A percentile compares a stretch with the other conserved stretches of the same genome.
Evolutionary conservation across 2,329 filamentous ascomycete species (phyloP).

Genomic region (Pseudocercospora fuligena): DNA sequence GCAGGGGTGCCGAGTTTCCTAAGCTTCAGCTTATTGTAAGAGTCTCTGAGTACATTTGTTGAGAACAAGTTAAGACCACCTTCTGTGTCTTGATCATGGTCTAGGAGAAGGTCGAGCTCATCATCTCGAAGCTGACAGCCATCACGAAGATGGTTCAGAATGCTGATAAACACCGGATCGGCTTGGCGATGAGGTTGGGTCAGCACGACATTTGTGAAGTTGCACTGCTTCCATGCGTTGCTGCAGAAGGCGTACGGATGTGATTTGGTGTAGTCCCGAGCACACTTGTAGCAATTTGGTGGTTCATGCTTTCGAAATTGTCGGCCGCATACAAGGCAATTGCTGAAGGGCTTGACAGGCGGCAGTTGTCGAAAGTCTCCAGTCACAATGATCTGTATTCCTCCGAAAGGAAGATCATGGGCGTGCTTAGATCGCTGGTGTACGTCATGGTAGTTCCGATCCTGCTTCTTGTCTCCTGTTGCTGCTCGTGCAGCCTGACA

Average conservation of each 20-base stretch:
- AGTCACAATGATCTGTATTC: constrained; percentile 49
- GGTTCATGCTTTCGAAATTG: neutral
- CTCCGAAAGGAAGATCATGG: constrained; percentile 46
- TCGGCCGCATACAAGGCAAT: constrained; percentile 56
- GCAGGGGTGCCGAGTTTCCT: constrained; percentile 28
- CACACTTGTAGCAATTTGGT: neutral
- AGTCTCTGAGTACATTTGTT: constrained; percentile 31
- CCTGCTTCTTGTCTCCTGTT: neutral
- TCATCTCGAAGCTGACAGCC: constrained; percentile 4
- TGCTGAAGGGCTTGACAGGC: constrained; percentile 61
- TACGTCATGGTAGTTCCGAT: neutral
- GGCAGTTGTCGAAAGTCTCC: constrained; percentile 67
- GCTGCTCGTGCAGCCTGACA: constrained; percentile 44
- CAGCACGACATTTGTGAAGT: constrained; percentile 52
- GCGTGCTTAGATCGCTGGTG: constrained; percentile 1
- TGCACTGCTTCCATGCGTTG: constrained; percentile 58
- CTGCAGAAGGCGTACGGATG: constrained; percentile 59
- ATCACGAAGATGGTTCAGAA: constrained; percentile 38
- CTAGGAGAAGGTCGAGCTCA: constrained; percentile 10
- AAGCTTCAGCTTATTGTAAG: constrained; percentile 37
- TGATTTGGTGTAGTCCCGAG: neutral
- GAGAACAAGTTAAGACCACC: constrained; percentile 55
- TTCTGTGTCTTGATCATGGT: constrained; percentile 48
- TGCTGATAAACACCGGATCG: constrained; percentile 58
- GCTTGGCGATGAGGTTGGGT: constrained; percentile 62